These are phyloP conservation scores for Thuja plicata DNA, from an alignment of 83 land plant species.

Conservation along the genomic window DNA sequence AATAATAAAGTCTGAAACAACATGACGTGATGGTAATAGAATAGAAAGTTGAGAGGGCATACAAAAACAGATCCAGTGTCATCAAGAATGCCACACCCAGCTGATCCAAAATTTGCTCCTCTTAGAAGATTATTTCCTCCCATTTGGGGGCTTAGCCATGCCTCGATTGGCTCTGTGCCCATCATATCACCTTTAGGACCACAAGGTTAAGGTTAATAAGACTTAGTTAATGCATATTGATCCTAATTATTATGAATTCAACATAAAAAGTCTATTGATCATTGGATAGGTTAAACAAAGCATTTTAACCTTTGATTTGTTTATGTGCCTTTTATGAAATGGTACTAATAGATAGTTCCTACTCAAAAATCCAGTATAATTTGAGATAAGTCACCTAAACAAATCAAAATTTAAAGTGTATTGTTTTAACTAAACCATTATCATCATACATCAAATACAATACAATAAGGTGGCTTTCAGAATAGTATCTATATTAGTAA, in stretches of 20 bases:
- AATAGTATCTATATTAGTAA: too few species aligned
- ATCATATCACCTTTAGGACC: slow-evolving; percentile 11
- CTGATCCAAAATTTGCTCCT: slow-evolving; percentile 22
- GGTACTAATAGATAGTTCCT: too few species aligned
- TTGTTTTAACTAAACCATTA: too few species aligned
- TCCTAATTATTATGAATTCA: neutral
- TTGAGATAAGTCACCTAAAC: too few species aligned
- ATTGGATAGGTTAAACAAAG: too few species aligned
- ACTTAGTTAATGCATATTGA: neutral
- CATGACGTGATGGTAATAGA: neutral
- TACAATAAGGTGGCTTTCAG: too few species aligned
- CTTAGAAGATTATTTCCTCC: slow-evolving; percentile 13
- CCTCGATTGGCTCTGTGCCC: slow-evolving; percentile 15
- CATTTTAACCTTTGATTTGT: too few species aligned
- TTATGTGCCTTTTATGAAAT: too few species aligned
- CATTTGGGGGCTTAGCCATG: slow-evolving; percentile 17
- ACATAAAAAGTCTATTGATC: too few species aligned
- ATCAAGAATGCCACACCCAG: slow-evolving; percentile 15
- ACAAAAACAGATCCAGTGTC: slow-evolving; percentile 21
- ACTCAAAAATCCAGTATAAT: too few species aligned
- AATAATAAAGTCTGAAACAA: neutral
- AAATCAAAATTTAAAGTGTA: too few species aligned
- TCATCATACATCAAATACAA: too few species aligned
- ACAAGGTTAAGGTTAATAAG: neutral
- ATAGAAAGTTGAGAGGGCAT: neutral